Percentiles rank a stretch among this genome's conserved stretches.
These are phyloP conservation scores for Naegleria lovaniensis DNA, from an alignment of 208 protist species.

Conservation along the genomic window DNA sequence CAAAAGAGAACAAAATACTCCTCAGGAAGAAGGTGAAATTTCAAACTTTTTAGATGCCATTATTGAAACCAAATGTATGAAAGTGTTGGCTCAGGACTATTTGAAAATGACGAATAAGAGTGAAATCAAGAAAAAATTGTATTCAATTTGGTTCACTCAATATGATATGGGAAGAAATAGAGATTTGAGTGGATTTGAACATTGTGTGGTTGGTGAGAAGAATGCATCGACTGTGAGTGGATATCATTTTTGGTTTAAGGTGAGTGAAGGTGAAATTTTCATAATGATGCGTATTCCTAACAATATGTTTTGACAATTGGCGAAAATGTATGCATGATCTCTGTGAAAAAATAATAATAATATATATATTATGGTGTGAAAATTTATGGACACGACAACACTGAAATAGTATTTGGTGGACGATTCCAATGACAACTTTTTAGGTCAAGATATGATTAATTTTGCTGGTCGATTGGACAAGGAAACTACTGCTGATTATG, in stretches of 20 bases:
- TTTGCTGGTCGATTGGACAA: neutral
- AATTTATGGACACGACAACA: no score
- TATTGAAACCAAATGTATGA: neutral
- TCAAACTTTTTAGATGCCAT: neutral
- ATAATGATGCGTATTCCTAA: no score
- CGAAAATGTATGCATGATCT: no score
- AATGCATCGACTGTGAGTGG: neutral
- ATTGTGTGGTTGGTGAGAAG: constrained; percentile 9
- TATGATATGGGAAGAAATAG: neutral
- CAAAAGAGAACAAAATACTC: neutral
- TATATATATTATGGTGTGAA: no score
- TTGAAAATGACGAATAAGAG: no score
- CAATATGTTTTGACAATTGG: no score
- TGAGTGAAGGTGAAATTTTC: no score
- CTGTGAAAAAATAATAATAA: no score
- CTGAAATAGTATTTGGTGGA: neutral
- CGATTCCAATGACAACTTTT: neutral
- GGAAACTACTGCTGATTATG: neutral
- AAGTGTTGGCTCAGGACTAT: neutral
- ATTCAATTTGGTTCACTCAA: neutral
- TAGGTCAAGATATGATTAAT: neutral
- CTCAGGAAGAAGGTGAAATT: neutral
- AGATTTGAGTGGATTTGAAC: neutral
- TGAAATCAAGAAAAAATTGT: neutral
- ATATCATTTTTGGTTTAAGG: constrained; percentile 15